Percentiles rank a stretch among this genome's conserved stretches.
These are phyloP conservation scores for Apocynum venetum DNA, from an alignment of 257 asterid genomes.

Conservation along the genomic window DNA sequence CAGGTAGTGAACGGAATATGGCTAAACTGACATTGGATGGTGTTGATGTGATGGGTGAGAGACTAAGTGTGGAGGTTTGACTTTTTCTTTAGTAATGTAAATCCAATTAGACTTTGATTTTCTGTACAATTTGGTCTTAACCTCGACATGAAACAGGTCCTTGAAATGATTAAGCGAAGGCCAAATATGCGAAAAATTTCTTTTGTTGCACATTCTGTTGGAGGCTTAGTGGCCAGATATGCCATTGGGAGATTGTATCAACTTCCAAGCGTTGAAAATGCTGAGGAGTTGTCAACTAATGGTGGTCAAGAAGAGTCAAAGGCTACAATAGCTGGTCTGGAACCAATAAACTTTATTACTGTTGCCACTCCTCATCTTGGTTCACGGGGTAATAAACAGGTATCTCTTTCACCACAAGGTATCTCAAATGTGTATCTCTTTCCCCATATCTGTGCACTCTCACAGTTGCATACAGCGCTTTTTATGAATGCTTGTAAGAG, in stretches of 20 bases:
- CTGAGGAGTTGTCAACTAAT: constrained; percentile 36
- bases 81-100: constrained; percentile 8
- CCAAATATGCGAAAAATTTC: constrained; percentile 73
- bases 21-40: constrained; percentile 82
- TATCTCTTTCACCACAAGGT: constrained; percentile 18
- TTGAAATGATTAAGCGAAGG: constrained; percentile 66
- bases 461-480: neutral
- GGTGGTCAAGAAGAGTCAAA: constrained; percentile 39
- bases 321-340: constrained; percentile 79
- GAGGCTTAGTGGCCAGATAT: constrained; percentile 98
- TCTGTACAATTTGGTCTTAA: constrained; percentile 16
- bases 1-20: constrained; percentile 90
- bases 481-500: neutral
- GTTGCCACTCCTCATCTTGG: constrained; percentile 99
- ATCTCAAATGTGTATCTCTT: neutral
- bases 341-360: constrained; percentile 77
- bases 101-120: constrained; percentile 8
- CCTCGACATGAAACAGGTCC: constrained; percentile 49
- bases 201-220: constrained; percentile 95
- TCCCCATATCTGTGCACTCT: neutral
- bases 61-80: constrained; percentile 81
- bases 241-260: constrained; percentile 75
- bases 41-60: constrained; percentile 96
- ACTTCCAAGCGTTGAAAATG: constrained; percentile 43
- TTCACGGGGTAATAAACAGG: constrained; percentile 98